phyloP scores from a whole-genome alignment of 768 basidiomycete genomes.

The Pulveroboletus frians region DNA sequence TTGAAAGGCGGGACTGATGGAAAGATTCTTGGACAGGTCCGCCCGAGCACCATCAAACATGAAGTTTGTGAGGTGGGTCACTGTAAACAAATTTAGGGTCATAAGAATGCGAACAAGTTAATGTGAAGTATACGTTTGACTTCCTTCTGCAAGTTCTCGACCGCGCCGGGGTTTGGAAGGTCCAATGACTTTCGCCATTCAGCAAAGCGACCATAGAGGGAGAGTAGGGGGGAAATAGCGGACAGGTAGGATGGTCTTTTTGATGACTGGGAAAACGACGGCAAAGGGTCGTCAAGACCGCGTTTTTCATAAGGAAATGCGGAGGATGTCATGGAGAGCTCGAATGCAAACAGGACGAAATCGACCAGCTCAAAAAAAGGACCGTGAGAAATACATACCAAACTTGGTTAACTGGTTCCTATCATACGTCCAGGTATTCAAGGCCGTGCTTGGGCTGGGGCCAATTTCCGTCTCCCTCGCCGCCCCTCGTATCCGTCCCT shows the following conservation, averaged over 20 bases:
- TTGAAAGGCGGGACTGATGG: constrained; percentile 94
- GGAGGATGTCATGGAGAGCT: constrained; percentile 41
- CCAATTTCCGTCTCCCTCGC: too few species aligned
- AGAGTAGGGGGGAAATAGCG: constrained; percentile 51
- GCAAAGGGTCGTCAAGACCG: constrained; percentile 35
- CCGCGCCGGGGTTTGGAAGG: constrained; percentile 86
- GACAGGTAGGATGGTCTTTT: constrained; percentile 36
- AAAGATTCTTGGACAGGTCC: constrained; percentile 90
- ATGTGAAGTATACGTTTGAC: constrained; percentile 61
- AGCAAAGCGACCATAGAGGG: constrained; percentile 66
- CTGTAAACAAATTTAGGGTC: constrained; percentile 36
- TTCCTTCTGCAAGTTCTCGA: constrained; percentile 91
- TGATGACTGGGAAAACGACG: constrained; percentile 31
- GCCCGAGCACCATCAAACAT: constrained; percentile 97
- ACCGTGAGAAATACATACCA: constrained; percentile 26
- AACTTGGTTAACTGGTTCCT: background rate
- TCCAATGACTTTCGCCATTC: constrained; percentile 78
- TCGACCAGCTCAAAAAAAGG: constrained; percentile 33
- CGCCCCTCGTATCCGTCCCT: too few species aligned
- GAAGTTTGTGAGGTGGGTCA: constrained; percentile 88
- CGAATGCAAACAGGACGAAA: constrained; percentile 10
- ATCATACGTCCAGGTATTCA: too few species aligned
- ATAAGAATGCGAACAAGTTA: constrained; percentile 2
- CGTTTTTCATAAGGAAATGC: constrained; percentile 38
- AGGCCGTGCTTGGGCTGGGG: too few species aligned